Evolutionary conservation across 228 moss, liverwort and hornwort species (phyloP), one percentile per base, ranked within the genome.

Genomic region (Sphagnum magellanicum): DNA sequence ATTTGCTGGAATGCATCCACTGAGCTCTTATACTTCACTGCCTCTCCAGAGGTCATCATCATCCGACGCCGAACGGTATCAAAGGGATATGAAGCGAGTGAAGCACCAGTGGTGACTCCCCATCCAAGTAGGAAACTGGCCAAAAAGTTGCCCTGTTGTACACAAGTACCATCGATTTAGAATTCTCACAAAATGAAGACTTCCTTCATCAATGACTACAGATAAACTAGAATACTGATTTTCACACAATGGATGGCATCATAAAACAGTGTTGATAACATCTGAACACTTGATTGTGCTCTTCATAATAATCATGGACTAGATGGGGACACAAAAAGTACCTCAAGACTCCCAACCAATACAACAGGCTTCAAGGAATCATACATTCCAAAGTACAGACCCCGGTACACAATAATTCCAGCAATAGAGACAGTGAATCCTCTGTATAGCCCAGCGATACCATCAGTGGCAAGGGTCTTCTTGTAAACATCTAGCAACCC

Each of bases 321-420:
- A 9, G 46, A 10, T 4, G 48, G 49, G 49, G 15, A 8, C 9
- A 15, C n/a, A n/a, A 50, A 69, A 16, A 53, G 52, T 67, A 73
- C 73, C 73, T 74, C 61, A 49, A 74, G 74, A 32, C 47, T 0
- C 46, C 74, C 74, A 62, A 67, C 67, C 60, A 74, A 47, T 1
- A 74, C 74, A 11, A 63, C 63, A 4, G 74, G 68, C 61, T 74
- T 74, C 61, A 74, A 49, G 0, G 74, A 74, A 49, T 74, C 68
- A 12, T 74, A 74, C 50, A 74, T 12, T 12, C 74, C 74, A 11
- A 68, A 74, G 68, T 74, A 74, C 6, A 74, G 68, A 47, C 74
- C 74, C 3, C 74, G 68, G 52, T 74, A 74, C 51, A 74, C 68
- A 68, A 74, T 68, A 51, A 74, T 74, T 52, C 74, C 74, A 10